A percentile compares a stretch with the other conserved stretches of the same genome.
phyloP scores from a whole-genome alignment of 2,329 filamentous ascomycete genomes.

The Didymella pinodella region DNA sequence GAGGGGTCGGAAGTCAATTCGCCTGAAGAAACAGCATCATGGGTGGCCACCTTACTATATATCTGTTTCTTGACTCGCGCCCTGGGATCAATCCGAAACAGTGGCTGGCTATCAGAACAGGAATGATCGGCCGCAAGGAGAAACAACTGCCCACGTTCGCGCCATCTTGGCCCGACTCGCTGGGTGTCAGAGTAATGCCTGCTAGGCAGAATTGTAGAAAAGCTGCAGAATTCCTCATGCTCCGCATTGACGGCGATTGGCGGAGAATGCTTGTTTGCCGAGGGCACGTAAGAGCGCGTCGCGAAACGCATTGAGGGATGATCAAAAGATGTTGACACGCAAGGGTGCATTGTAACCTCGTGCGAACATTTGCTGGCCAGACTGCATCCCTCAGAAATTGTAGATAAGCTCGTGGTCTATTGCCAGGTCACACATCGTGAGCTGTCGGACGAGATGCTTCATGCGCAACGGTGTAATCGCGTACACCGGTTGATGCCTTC shows the following conservation, averaged over 20 bases:
- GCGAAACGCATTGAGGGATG: slow-evolving; percentile 29
- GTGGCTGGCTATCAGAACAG: slow-evolving; percentile 31
- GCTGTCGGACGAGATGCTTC: slow-evolving; percentile 8
- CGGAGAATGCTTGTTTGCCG: slow-evolving; percentile 26
- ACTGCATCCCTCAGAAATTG: slow-evolving; percentile 5
- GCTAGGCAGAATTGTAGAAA: slow-evolving; percentile 21
- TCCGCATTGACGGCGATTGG: slow-evolving; percentile 28
- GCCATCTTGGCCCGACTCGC: slow-evolving; percentile 29
- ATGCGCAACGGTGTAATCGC: slow-evolving; percentile 13
- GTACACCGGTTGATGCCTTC: slow-evolving; percentile 10
- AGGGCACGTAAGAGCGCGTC: slow-evolving; percentile 19
- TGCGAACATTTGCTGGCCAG: slow-evolving; percentile 9
- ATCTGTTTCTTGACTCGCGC: slow-evolving; percentile 24
- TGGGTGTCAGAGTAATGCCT: slow-evolving; percentile 17
- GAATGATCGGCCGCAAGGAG: slow-evolving; percentile 45
- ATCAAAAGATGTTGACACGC: slow-evolving; percentile 26
- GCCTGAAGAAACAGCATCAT: slow-evolving; percentile 26
- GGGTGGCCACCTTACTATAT: slow-evolving; percentile 33
- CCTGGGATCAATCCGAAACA: slow-evolving; percentile 37
- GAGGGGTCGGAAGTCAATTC: slow-evolving; percentile 29
- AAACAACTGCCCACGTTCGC: slow-evolving; percentile 35
- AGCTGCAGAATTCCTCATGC: slow-evolving; percentile 30
- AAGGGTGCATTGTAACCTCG: slow-evolving; percentile 28
- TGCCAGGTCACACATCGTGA: slow-evolving; percentile 16
- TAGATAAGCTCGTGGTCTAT: slow-evolving; percentile 13